phyloP scores from a whole-genome alignment of 2,329 filamentous ascomycete species.

The Apiospora hydei region DNA sequence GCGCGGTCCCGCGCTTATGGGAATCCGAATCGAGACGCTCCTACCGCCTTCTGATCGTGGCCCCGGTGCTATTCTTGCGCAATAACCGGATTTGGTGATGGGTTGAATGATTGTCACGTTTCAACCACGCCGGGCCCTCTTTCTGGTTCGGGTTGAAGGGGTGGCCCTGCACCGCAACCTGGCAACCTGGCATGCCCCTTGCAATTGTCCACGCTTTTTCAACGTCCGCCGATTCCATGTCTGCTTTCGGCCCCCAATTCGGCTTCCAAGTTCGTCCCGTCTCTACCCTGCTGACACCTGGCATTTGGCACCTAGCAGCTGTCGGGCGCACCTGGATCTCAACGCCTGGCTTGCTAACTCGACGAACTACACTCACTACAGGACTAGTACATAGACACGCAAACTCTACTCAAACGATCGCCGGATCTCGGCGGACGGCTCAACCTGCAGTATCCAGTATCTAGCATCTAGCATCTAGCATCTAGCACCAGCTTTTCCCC shows the following conservation, averaged over 20 bases:
- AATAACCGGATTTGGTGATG: slow-evolving; percentile 1
- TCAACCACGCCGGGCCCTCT: slow-evolving; percentile 2
- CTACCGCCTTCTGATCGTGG: neutral
- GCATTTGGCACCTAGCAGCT: neutral
- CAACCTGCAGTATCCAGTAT: neutral
- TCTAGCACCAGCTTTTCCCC: neutral
- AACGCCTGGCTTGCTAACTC: neutral
- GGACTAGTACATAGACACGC: neutral
- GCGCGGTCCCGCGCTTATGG: slow-evolving; percentile 3
- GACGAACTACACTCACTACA: neutral
- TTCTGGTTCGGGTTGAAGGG: slow-evolving; percentile 18
- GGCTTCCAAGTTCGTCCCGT: neutral
- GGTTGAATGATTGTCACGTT: neutral
- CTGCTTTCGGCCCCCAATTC: neutral
- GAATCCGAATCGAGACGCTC: neutral
- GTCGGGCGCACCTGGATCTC: neutral
- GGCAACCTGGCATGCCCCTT: neutral
- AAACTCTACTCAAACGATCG: neutral
- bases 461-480: neutral
- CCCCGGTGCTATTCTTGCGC: neutral
- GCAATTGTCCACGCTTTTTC: neutral
- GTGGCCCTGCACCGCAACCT: neutral
- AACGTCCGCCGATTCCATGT: neutral
- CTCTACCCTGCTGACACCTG: neutral
- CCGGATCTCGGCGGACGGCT: slow-evolving; percentile 20